Evolutionary conservation across 352 stramenopile species (phyloP), one percentile per base, ranked within the genome.

Genomic region (Saprolegnia diclina): DNA sequence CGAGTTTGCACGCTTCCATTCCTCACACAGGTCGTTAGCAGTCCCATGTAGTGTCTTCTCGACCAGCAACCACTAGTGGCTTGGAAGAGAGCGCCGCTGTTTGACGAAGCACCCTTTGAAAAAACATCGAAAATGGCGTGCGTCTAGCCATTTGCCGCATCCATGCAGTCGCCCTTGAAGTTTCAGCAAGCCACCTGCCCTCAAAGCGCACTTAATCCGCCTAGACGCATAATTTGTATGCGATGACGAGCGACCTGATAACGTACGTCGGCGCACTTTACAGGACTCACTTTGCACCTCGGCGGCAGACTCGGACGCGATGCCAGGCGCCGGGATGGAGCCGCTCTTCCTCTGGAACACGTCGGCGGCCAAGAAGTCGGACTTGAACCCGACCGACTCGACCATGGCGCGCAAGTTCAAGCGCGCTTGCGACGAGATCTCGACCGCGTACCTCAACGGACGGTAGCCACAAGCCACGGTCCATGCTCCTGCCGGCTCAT

Each of bases 401-500:
- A 48, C 11, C 42, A 14, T n/a, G 42, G 42, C 42, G 42, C 42
- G 42, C 42, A 48, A 48, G 42, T 48, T 48, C 42, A 48, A 48
- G 42, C 42, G 42, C 19, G 37, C 35, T 18, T 66, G 57, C 57
- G 29, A 66, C 22, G 57, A 66, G 19, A 54, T 66, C n/a, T 54
- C 57, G 19, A 32, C 37, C 22, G 57, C 57, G 21, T 66, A 42
- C 44, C 16, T 66, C 13, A 50, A 54, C 10, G 44, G 44, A 54
- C 48, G 50, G 57, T 66, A 52, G 29, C 29, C 29, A 35, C 29
- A 35, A 35, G 29, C 29, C 38, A 32, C 52, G n/a, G 18, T 9
- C 21, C 6, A 22, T 32, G 22, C 18, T 4, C 56, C 6, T 32
- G 38, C 19, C 5, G 22, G n/a, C 21, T 16, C 32, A 19, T 21